Evolutionary conservation across 352 stramenopile species (phyloP).

Genomic region (Phytophthora tubulina): DNA sequence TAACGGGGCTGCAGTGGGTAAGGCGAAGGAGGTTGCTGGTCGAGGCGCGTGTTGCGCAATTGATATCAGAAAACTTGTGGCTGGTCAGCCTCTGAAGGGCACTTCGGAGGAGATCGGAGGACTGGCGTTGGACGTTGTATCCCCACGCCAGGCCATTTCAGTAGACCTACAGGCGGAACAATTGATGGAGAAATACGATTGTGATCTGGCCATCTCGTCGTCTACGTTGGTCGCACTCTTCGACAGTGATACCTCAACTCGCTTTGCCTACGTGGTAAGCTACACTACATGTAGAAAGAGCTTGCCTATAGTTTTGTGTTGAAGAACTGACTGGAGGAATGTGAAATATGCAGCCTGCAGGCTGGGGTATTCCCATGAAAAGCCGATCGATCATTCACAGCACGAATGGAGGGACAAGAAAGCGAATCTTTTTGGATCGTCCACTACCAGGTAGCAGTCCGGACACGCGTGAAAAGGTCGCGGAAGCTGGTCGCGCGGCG

Average conservation of each 20-base stretch:
- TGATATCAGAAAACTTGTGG: slow-evolving; percentile 12
- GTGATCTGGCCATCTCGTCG: slow-evolving; percentile 75
- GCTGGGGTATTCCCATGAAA: slow-evolving; percentile 72
- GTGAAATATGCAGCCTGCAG: slow-evolving; percentile 35
- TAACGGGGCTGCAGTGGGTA: slow-evolving; percentile 3
- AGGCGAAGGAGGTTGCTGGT: slow-evolving; percentile 61
- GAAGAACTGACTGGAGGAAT: slow-evolving; percentile 1
- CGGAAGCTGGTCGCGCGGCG: slow-evolving; percentile 30
- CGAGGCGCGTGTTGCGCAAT: slow-evolving; percentile 41
- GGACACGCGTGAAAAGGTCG: slow-evolving; percentile 47
- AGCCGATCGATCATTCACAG: slow-evolving; percentile 48
- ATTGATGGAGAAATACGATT: slow-evolving; percentile 76
- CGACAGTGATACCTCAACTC: slow-evolving; percentile 53
- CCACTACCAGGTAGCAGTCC: slow-evolving; percentile 40
- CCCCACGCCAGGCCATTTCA: slow-evolving; percentile 55
- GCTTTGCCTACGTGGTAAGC: slow-evolving; percentile 43
- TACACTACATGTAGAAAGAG: too few relatives aligned
- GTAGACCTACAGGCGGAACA: slow-evolving; percentile 58
- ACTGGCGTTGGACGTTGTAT: slow-evolving; percentile 21
- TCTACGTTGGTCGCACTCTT: slow-evolving; percentile 80
- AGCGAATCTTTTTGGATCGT: slow-evolving; percentile 71
- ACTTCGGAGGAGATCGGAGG: slow-evolving; percentile 25
- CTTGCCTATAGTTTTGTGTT: neutral
- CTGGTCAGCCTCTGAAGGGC: slow-evolving; percentile 21
- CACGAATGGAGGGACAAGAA: slow-evolving; percentile 37